Base-by-base conservation (phyloP, 1,284 basidiomycete species). In the Pterula multifida region DNA sequence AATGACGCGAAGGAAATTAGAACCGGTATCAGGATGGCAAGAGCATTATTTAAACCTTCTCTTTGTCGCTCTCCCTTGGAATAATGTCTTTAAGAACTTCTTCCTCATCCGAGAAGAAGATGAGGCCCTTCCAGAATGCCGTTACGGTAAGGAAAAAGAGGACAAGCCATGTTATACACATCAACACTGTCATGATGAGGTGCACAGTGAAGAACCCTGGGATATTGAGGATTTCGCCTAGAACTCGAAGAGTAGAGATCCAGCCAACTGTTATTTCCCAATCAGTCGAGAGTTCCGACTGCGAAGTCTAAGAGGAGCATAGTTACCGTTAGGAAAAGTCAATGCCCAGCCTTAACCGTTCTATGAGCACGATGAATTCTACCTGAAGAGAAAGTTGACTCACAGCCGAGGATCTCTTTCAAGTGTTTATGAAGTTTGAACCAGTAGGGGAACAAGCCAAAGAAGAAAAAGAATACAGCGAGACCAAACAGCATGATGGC, bases 371-470 rank as follows among this genome's bases (percentile, higher is more conserved):
- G 19, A 26, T 6, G 45, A 28, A n/a, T 11, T 6, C 22, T 6
- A 26, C 9, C 26, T 21, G 17, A n/a, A 55, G 19, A 21, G 25
- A 47, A 19, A 26, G n/a, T 3, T 2, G n/a, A 58, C 68, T 57
- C 53, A 69, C 71, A 73, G 50, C 71, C 71, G n/a, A 75, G 65
- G 50, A 74, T 75, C 52, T 74, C 71, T 51, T 63, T 58, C 44
- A 74, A 62, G 48, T 69, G 61, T 60, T 71, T 73, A 60, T 72
- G 68, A 21, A 73, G 50, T 58, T 73, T 75, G 64, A 71, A 73
- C 69, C 70, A 72, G 54, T 71, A 73, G 19, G 71, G 71, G 15
- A 73, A 54, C 15, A 65, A 59, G 15, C 69, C 70, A 49, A 73
- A 72, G 24, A 68, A 22, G 58, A 73, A 73, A 49, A 73, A 64